Base-by-base conservation (phyloP, 163 green algal genomes). In the Picocystis sp. region DNA sequence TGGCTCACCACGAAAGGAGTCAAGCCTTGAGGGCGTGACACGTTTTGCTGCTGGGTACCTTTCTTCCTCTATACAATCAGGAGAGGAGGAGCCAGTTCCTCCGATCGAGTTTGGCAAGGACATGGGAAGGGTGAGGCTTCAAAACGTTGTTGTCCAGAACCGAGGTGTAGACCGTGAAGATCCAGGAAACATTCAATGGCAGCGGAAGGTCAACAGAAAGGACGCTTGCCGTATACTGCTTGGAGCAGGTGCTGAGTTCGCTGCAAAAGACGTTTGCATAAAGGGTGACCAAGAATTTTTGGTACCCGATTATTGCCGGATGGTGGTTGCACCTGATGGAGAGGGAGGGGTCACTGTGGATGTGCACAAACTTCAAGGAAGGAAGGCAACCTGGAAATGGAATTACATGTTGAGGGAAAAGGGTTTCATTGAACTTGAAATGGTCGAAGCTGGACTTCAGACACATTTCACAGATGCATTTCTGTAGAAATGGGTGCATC, bases 221-320 rank as follows among this genome's bases (percentile, higher is more conserved):
- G 81, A 94, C 69, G 59, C 60, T 11, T 79, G 68, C 33, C 58
- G 51, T n/a, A 74, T 98, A 12, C 19, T 79, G n/a, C 71, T 98
- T 56, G 69, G 80, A 14, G 87, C 86, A 0, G 63, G 68, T 19
- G 76, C 80, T 21, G 89, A 97, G 67, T 93, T 98, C 65, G 81
- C 92, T 56, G 89, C 89, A 1, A 58, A 63, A n/a, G 76, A 87
- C 33, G 72, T 87, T 2, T 70, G 65, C 1, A 63, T 93, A 10
- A 8, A 43, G 0, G 81, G 81, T 0, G 43, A 77, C 45, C 47
- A 75, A 45, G 50, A 9, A 2, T 87, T 84, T 66, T 72, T 78
- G 41, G 81, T 91, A 24, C 78, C 78, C 17, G 52, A 74, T 74
- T 1, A 71, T 76, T 45, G 77, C 56, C 58, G 64, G 14, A 80